Percentiles rank a stretch among this genome's conserved stretches.
Evolutionary conservation across 2,329 filamentous ascomycete genomes (phyloP).

Genomic region (Penicillium occitanis): DNA sequence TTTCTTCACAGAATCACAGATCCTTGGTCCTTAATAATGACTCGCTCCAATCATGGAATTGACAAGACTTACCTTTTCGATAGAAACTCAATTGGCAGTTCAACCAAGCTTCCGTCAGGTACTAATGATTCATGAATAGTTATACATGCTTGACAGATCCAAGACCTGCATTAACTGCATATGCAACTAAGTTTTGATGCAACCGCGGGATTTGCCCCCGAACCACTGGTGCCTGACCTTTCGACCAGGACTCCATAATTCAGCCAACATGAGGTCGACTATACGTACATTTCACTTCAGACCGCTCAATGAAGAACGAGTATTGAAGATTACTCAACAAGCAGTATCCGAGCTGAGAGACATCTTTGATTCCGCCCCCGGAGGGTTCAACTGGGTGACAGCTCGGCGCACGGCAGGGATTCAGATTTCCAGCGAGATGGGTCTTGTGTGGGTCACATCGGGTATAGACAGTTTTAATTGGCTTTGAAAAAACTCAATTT

Average conservation of each 20-base stretch:
- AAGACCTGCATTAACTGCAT: background rate
- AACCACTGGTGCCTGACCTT: background rate
- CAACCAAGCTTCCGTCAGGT: background rate
- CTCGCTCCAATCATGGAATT: background rate
- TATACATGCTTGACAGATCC: background rate
- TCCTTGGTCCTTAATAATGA: background rate
- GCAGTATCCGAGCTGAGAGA: background rate
- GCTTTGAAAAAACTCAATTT: background rate
- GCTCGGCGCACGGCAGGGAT: background rate
- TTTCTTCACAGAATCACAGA: background rate
- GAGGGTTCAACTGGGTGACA: background rate
- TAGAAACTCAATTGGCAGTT: background rate
- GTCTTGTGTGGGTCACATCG: background rate
- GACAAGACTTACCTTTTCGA: background rate
- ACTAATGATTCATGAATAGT: background rate
- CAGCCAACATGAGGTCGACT: background rate
- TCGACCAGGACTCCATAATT: background rate
- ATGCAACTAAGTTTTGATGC: background rate
- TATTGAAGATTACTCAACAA: background rate
- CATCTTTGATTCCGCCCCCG: background rate
- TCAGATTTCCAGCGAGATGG: background rate
- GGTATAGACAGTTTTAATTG: background rate
- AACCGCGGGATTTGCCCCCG: background rate
- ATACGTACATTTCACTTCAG: background rate
- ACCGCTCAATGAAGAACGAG: background rate